Evolutionary conservation across 2,329 filamentous ascomycete genomes (phyloP), one percentile per base, ranked within the genome.

Genomic region (Hansfordia pulvinata): DNA sequence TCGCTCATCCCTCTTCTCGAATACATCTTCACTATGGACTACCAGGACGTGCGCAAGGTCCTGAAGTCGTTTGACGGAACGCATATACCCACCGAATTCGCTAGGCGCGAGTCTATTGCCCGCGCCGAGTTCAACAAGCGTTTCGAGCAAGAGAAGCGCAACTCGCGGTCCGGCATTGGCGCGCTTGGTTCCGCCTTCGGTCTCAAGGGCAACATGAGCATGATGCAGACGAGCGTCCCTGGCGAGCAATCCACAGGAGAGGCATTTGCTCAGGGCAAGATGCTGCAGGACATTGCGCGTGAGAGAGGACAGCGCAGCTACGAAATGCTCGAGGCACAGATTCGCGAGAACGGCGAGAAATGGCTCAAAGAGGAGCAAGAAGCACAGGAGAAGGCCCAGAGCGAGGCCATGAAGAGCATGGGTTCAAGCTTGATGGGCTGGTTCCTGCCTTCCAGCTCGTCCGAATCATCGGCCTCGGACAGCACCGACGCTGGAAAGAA

Each of bases 291-390:
- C 47, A 76, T 93, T 52, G 85, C 90, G 26, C 76, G 90, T 26
- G 90, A 98, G 58, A 71, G 85, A 26, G 90, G 90, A 18, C 81
- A 86, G 57, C 77, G 78, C 51, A 80, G 86, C 54, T 98, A 96
- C 55, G 73, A 93, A 60, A 58, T 76, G 40, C 67, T 96, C 35
- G 88, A 96, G 54, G 77, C 76, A 55, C 80, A 93, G 58, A 93
- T 98, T 42, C 69, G 79, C 24, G 80, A 92, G 53, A 90, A 96
- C 48, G 90, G 86, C 27, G 84, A 88, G 52, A 84, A 88, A 58
- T 94, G 86, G 83, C 64, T 98, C 40, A 86, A 86, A 62, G 88
- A 96, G 53, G 86, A 93, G 64, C 80, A 81, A 22, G 76, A 76
- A 25, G 71, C 82, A 49, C 78, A 86, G 60, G 88, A 94, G 63